These are phyloP conservation scores for Fusarium compactum DNA, from an alignment of 2,329 filamentous ascomycete species.

Conservation along the genomic window DNA sequence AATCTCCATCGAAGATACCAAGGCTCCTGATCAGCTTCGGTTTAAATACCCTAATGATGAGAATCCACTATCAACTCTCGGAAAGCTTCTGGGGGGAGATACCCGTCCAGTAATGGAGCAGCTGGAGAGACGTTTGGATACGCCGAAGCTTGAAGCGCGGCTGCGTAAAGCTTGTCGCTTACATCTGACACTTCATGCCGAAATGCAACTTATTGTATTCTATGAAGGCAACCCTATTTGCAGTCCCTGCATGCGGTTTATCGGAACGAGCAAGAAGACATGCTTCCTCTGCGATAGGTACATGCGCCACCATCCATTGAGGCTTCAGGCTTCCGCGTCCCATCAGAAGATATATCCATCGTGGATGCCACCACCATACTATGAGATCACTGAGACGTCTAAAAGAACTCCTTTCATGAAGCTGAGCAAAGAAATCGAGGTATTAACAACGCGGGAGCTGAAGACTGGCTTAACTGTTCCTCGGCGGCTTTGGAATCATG, in stretches of 20 bases:
- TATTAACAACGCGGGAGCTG: background rate
- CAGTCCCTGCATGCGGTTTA: conserved; percentile 42
- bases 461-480: background rate
- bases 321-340: conserved; percentile 45
- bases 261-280: conserved; percentile 52
- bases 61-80: background rate
- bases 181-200: conserved; percentile 48
- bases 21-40: background rate
- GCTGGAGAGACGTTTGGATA: background rate
- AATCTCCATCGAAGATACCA: background rate
- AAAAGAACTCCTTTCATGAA: background rate
- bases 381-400: background rate
- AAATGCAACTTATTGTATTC: conserved; percentile 50
- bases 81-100: background rate
- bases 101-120: conserved; percentile 22
- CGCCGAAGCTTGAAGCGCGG: background rate
- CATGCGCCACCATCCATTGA: conserved; percentile 42
- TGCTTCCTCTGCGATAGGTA: conserved; percentile 50
- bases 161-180: conserved; percentile 40
- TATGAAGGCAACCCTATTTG: conserved; percentile 46
- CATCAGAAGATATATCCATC: conserved; percentile 52
- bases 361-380: conserved; percentile 46
- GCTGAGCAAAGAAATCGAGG: background rate
- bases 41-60: background rate
- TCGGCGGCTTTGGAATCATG: background rate